Conservation (phyloP, 495 filamentous ascomycete genomes). For the Poronia punctata region DNA sequence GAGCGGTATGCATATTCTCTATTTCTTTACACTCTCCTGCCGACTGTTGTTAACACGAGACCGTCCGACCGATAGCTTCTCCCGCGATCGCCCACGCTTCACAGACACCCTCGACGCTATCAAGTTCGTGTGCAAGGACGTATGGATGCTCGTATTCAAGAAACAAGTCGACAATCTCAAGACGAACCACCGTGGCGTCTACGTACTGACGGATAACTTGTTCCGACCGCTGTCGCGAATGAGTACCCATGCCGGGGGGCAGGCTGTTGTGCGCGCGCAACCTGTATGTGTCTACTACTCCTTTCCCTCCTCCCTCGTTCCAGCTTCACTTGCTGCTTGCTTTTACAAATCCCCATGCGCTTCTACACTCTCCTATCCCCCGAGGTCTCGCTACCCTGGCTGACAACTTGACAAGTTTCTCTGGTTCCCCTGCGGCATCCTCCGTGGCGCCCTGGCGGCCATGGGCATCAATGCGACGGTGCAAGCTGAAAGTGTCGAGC, state of each 20-base stretch:
- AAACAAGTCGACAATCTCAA: conserved; percentile 98
- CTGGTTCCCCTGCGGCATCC: conserved; percentile 89
- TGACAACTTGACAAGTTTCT: conserved; percentile 54
- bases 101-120: conserved; percentile 84
- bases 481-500: conserved; percentile 76
- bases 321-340: neutral
- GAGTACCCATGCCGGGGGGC: conserved; percentile 66
- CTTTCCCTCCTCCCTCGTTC: conserved; percentile 4
- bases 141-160: conserved; percentile 88
- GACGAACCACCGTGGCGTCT: conserved; percentile 95
- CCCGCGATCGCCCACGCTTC: conserved; percentile 78
- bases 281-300: conserved; percentile 51
- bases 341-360: neutral
- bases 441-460: conserved; percentile 79
- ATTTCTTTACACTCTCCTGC: neutral
- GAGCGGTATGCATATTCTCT: conserved; percentile 62
- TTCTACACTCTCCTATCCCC: conserved; percentile 6
- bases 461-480: conserved; percentile 89
- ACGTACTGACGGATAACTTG: conserved; percentile 88
- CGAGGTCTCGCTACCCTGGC: neutral
- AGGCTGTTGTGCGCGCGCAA: conserved; percentile 66
- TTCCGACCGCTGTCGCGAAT: conserved; percentile 86
- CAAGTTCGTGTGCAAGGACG: conserved; percentile 96
- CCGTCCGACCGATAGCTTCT: conserved; percentile 54
- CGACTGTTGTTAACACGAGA: neutral